phyloP scores from a whole-genome alignment of 2,329 filamentous ascomycete species.

The Colletotrichum sp. region DNA sequence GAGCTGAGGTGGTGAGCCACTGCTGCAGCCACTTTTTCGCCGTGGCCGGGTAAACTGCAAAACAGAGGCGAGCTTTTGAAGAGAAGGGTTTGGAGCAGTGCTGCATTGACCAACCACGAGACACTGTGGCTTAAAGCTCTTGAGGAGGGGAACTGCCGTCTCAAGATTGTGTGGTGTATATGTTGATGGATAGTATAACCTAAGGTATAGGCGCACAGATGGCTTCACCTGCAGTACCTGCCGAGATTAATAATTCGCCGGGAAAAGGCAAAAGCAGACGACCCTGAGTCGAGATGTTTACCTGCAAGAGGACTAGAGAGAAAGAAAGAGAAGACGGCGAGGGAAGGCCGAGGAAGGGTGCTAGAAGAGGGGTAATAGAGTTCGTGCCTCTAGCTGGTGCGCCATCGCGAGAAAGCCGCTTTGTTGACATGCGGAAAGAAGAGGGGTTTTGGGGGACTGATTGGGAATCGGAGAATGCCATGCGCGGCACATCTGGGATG shows the following conservation, averaged over 20 bases:
- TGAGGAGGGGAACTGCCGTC: not conserved
- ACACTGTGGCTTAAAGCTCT: not conserved
- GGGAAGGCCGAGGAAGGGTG: not conserved
- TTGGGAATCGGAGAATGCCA: slow-evolving; percentile 3
- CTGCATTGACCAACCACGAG: slow-evolving; percentile 13
- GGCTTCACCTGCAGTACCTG: not conserved
- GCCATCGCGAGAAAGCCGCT: not conserved
- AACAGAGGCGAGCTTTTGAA: not conserved
- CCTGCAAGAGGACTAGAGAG: not conserved
- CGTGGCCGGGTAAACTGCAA: not conserved
- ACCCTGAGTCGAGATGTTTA: not conserved
- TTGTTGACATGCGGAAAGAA: not conserved
- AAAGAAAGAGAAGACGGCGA: not conserved
- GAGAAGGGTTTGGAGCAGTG: not conserved
- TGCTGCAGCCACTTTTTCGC: not conserved
- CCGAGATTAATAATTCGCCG: not conserved
- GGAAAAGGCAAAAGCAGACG: not conserved
- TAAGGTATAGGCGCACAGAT: not conserved
- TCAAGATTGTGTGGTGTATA: not conserved
- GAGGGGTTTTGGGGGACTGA: not conserved
- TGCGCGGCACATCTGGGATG: slow-evolving; percentile 1
- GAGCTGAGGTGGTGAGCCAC: not conserved
- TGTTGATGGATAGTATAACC: not conserved
- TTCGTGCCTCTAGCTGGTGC: not conserved
- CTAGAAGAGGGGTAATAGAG: not conserved